Evolutionary conservation across 345 rosid genomes (phyloP).

Genomic region (Chamaenerion angustifolium): DNA sequence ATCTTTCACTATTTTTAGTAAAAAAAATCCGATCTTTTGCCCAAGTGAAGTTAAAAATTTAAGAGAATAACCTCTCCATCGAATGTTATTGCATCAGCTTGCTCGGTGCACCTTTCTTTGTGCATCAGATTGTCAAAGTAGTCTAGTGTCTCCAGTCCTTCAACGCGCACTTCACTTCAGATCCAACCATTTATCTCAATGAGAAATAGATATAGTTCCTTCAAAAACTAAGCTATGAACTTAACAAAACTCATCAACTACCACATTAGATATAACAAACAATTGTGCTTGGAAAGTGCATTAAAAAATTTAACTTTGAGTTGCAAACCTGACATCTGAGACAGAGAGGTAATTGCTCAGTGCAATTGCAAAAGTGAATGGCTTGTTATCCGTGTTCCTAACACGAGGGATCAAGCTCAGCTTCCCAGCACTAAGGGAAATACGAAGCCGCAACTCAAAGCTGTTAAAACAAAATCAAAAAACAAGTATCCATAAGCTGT

Average conservation of each 20-base stretch:
- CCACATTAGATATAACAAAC: too few relatives aligned
- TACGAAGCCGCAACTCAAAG: conserved; percentile 79
- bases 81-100: conserved; percentile 92
- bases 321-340: conserved; percentile 75
- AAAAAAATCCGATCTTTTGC: background rate
- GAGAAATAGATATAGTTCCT: too few relatives aligned
- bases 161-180: conserved; percentile 89
- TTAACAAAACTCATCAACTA: too few relatives aligned
- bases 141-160: conserved; percentile 97
- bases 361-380: conserved; percentile 68
- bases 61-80: conserved; percentile 61
- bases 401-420: conserved; percentile 85
- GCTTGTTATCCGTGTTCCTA: conserved; percentile 70
- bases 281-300: too few relatives aligned
- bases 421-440: conserved; percentile 63
- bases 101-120: conserved; percentile 78
- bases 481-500: too few relatives aligned
- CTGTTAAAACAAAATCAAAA: conserved; percentile 27
- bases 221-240: too few relatives aligned
- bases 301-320: too few relatives aligned
- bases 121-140: conserved; percentile 60
- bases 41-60: background rate
- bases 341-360: conserved; percentile 67
- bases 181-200: too few relatives aligned
- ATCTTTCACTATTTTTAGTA: too few relatives aligned